Base-by-base conservation (phyloP, 768 basidiomycete genomes). In the Pleurotus djamor region DNA sequence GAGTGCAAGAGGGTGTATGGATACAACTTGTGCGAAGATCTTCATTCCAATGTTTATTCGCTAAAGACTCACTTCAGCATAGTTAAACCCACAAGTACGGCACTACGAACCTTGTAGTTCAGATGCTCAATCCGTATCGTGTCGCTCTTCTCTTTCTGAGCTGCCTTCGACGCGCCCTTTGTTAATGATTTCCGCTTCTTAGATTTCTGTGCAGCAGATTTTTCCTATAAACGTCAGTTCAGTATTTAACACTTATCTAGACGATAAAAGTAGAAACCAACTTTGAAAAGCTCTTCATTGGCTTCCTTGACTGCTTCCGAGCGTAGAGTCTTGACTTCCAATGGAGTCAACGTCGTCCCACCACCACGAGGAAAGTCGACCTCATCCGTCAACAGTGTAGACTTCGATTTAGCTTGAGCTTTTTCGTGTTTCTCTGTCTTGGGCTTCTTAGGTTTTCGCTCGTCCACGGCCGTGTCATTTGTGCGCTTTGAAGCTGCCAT, bases 331-430 rank as follows among this genome's bases (percentile, higher is more conserved):
- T 96, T 95, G 57, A 94, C 88, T 71, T 99, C 96, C 5, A 93
- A 75, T 35, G 94, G 89, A 16, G 96, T 97, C 65, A 96, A 82
- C 35, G 78, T 82, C 1, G 94, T 91, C 55, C 96, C 96, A 32
- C 96, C 96, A 32, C 96, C 97, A 65, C 96, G 87, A 59, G 96
- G 96, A 73, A 98, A 99, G 72, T 96, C 94, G 52, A 93, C 82
- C 67, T 96, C 94, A 41, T 94, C 86, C 8, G 79, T 61, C 37
- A 77, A 72, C 59, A 79, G 66, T 63, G 68, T 74, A n/a, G 80
- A 77, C 33, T 69, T 63, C 8, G 72, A 63, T 52, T 73, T 69
- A 3, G 71, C 62, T 8, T 74, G 59, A 16, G 74, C 70, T 59
- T 65, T 58, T 44, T 45, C 68, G 63, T 52, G 62, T 65, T 47